Base-by-base conservation (phyloP, 768 basidiomycete species). In the Boletus sp. region DNA sequence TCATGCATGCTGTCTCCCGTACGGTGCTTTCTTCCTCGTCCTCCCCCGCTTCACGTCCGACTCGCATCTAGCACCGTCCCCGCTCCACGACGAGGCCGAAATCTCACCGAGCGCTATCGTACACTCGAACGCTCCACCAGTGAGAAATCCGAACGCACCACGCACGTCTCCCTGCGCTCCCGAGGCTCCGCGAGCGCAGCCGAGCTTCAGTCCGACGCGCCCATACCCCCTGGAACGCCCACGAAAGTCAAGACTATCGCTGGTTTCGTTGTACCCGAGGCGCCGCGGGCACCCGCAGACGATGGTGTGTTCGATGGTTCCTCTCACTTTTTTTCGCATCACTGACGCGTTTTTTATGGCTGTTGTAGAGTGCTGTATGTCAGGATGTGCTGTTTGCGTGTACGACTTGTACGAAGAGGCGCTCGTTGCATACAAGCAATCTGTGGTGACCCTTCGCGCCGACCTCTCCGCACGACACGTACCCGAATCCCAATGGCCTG, bases 341-440 rank as follows among this genome's bases (percentile, higher is more conserved):
- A 10, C 41, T 27, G 14, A 25, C 17, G 13, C 45, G 1, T 29
- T 44, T 44, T 42, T 15, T 7, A 25, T 27, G 42, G 42, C 4
- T n/a, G 32, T 4, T n/a, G 5, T 17, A 94, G 93, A 93, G 70
- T 94, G 93, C 70, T 96, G 93, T 75, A 95, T 95, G 92, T 93
- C 91, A 3, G 90, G 90, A 30, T 96, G 93, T 64, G 89, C 92
- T 0, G 72, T 94, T n/a, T 95, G 93, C 68, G 88, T 95, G 9
- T 90, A 95, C 71, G 91, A 93, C 62, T 69, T 93, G 25, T 92
- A 93, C 71, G 84, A 89, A 56, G 90, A 93, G 45, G 80, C 86
- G 1, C 68, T 90, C 3, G 74, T 75, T 23, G 75, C 74, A 11
- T 93, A 93, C 73, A 77, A 79, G 25, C 75, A 79, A 13, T 77